phyloP scores from a whole-genome alignment of 305 asterid genomes.

The Fraxinus dipetala region DNA sequence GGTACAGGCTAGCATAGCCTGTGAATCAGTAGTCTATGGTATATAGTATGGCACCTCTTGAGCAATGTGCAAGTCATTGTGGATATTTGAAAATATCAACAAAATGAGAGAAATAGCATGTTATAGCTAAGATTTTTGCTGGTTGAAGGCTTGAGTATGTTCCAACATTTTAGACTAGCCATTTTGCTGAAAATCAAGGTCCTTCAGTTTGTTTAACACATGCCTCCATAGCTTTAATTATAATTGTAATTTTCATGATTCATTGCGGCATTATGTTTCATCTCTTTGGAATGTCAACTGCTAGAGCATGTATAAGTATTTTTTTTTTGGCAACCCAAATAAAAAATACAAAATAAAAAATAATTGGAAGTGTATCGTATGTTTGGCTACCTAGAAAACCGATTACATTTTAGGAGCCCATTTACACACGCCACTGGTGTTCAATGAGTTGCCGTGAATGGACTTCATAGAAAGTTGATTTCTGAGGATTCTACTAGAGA shows the following conservation, averaged over 20 bases:
- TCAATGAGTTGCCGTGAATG: not conserved
- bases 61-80: not conserved
- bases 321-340: not conserved
- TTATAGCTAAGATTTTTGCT: not conserved
- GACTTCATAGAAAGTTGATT: not conserved
- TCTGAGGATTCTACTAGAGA: not conserved
- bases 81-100: not conserved
- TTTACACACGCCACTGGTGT: not conserved
- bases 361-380: not conserved
- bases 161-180: not conserved
- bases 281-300: not conserved
- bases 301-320: not conserved
- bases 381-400: not conserved
- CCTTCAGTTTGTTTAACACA: not conserved
- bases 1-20: not conserved
- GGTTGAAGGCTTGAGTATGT: not conserved
- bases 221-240: not conserved
- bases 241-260: not conserved
- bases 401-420: not conserved
- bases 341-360: not conserved
- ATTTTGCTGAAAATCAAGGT: not conserved
- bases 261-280: not conserved
- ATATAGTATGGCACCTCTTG: not conserved
- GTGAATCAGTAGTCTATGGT: not conserved
- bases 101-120: not conserved